phyloP scores from a whole-genome alignment of 2,329 filamentous ascomycete species.

The Claviceps sp. region DNA sequence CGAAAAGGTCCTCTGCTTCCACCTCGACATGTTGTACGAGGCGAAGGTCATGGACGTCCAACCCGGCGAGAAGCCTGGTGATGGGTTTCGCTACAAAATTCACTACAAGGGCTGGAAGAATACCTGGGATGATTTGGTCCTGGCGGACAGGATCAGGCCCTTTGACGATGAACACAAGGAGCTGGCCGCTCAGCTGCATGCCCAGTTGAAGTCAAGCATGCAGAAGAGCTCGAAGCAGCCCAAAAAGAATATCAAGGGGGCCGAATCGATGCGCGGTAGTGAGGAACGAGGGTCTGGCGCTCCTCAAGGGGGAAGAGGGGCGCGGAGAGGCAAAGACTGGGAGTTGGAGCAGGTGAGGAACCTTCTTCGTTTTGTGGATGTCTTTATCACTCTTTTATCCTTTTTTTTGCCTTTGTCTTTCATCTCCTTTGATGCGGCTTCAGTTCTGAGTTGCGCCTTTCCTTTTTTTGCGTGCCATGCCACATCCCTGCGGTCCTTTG shows the following conservation, averaged over 20 bases:
- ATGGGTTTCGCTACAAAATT: slow-evolving; percentile 74
- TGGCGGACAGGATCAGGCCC: slow-evolving; percentile 84
- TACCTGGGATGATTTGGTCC: slow-evolving; percentile 99
- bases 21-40: slow-evolving; percentile 94
- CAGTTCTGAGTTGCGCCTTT: too few relatives aligned
- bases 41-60: slow-evolving; percentile 81
- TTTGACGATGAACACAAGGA: slow-evolving; percentile 91
- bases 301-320: slow-evolving; percentile 50
- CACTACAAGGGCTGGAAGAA: slow-evolving; percentile 99
- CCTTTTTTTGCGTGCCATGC: too few relatives aligned
- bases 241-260: slow-evolving; percentile 30
- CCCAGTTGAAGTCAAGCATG: slow-evolving; percentile 51
- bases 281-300: slow-evolving; percentile 58
- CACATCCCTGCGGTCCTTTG: too few relatives aligned
- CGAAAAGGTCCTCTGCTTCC: slow-evolving; percentile 92
- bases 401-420: background rate
- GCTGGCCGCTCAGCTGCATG: slow-evolving; percentile 60
- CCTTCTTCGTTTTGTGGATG: slow-evolving; percentile 2
- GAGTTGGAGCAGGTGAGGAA: slow-evolving; percentile 64
- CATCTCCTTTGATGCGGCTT: too few relatives aligned
- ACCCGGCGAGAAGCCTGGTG: slow-evolving; percentile 52
- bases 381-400: background rate
- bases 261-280: slow-evolving; percentile 51
- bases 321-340: slow-evolving; percentile 63
- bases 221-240: slow-evolving; percentile 38